A percentile compares a stretch with the other conserved stretches of the same genome.
Evolutionary conservation across 441 rosid genomes (phyloP).

Genomic region (Geranium incanum): DNA sequence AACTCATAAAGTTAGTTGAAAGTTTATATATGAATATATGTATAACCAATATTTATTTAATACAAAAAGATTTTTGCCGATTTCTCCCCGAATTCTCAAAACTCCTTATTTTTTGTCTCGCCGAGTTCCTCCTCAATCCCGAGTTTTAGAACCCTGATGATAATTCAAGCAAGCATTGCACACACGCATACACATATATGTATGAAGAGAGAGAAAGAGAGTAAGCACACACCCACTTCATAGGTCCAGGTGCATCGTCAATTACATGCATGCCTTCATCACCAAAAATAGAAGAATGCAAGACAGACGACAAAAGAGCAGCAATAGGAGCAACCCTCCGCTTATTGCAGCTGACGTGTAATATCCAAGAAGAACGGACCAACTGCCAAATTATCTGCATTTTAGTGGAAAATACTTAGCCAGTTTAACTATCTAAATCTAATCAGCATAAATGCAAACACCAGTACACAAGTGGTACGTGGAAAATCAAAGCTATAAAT

Average conservation of each 20-base stretch:
- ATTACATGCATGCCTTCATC: conserved; percentile 59
- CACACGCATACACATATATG: neutral
- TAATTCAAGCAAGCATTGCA: neutral
- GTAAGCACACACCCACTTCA: conserved; percentile 70
- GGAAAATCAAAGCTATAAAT: neutral
- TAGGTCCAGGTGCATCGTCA: conserved; percentile 57
- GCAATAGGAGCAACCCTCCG: conserved; percentile 91
- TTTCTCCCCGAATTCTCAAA: too few species aligned
- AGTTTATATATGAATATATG: too few species aligned
- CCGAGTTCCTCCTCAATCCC: too few species aligned
- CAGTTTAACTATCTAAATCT: neutral
- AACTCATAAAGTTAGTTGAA: too few species aligned
- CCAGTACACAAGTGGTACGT: neutral
- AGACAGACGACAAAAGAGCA: conserved; percentile 76
- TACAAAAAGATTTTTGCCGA: too few species aligned
- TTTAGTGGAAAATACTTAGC: conserved; percentile 14
- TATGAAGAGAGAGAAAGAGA: conserved; percentile 15
- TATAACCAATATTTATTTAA: too few species aligned
- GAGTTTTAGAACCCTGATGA: neutral
- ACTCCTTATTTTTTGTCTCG: too few species aligned
- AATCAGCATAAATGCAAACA: conserved; percentile 6
- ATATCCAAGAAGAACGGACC: conserved; percentile 80
- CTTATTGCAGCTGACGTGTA: conserved; percentile 84
- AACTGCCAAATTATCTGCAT: conserved; percentile 83
- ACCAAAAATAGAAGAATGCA: conserved; percentile 65